Evolutionary conservation across 257 asterid genomes (phyloP), one percentile per base, ranked within the genome.

Genomic region (Schizonepeta tenuifolia): DNA sequence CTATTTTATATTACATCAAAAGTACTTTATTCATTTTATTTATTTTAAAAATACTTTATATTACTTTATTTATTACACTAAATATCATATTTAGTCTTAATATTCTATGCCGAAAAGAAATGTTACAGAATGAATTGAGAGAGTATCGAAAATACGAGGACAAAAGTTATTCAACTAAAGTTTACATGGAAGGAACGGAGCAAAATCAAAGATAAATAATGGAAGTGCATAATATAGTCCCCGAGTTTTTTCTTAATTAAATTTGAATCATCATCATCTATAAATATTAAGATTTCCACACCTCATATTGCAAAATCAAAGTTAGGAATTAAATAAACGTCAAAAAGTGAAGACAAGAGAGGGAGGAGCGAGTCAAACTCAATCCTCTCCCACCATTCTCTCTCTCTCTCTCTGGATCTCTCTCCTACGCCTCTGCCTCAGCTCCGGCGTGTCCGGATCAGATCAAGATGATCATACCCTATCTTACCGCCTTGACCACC

Each of bases 401-500:
- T 54, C 71, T 20, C 69, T 47, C 43, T 33, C 79, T 69, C 57
- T 78, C 72, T 14, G 3, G 72, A 33, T 22, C 33, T 62, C 69
- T 55, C 80, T 46, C 69, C 77, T 69, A 68, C 71, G 58, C 70
- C 50, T 71, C 54, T 21, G 9, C 20, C 35, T 63, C 70, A 59
- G 43, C 70, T 50, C 60, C 50, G 70, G 35, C 69, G 77, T 11
- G 47, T 59, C 41, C 73, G 13, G 70, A 47, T 74, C 80, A 59
- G 72, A 77, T 24, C 79, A 64, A 78, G 72, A 95, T 95, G 99
- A 92, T 92, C 65, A 92, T 95, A 51, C 96, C 96, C 12, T 92
- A 95, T 53, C 63, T 92, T 72, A 87, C 99, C 80, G 99, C 99
- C 76, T 77, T 95, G 83, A 81, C 98, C 69, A 95, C 99, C 3